Evolutionary conservation across 2,329 filamentous ascomycete species (phyloP).

Genomic region (Lachnellula willkommii): DNA sequence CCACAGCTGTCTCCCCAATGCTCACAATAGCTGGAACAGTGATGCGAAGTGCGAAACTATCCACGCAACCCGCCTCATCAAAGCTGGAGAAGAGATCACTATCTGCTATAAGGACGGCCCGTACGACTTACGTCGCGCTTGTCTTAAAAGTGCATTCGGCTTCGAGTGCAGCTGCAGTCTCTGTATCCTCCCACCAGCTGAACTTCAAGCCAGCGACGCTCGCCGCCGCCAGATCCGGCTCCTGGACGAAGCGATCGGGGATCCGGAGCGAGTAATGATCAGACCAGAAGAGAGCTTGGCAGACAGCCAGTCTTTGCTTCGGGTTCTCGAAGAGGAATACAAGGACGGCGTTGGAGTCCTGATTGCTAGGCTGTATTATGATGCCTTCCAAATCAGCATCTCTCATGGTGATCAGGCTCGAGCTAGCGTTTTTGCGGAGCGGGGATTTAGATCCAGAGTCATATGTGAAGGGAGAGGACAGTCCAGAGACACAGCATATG

Average conservation of each 20-base stretch:
- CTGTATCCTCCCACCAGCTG: slow-evolving; percentile 21
- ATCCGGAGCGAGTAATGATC: slow-evolving; percentile 22
- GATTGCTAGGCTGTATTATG: slow-evolving; percentile 35
- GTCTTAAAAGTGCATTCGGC: slow-evolving; percentile 31
- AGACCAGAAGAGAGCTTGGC: slow-evolving; percentile 25
- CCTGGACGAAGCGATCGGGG: slow-evolving; percentile 31
- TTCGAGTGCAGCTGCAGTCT: slow-evolving; percentile 30
- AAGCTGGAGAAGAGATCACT: slow-evolving; percentile 21
- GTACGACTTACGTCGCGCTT: slow-evolving; percentile 1
- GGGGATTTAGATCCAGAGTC: slow-evolving; percentile 30
- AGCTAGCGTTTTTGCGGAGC: slow-evolving; percentile 38
- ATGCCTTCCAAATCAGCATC: slow-evolving; percentile 38
- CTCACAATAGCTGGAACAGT: slow-evolving; percentile 20
- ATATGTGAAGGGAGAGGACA: slow-evolving; percentile 38
- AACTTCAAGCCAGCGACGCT: slow-evolving; percentile 29
- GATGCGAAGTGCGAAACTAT: slow-evolving; percentile 12
- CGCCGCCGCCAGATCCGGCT: slow-evolving; percentile 26
- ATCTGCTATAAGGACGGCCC: slow-evolving; percentile 16
- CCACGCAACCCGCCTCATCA: slow-evolving; percentile 16
- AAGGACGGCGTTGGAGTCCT: slow-evolving; percentile 11
- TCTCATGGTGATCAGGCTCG: slow-evolving; percentile 39
- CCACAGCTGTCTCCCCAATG: slow-evolving; percentile 21
- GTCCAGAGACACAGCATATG: slow-evolving; percentile 25
- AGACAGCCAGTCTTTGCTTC: slow-evolving; percentile 27
- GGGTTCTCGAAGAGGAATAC: slow-evolving; percentile 23